phyloP scores from a whole-genome alignment of 257 asterid genomes.

The Solanum bulbocastanum region DNA sequence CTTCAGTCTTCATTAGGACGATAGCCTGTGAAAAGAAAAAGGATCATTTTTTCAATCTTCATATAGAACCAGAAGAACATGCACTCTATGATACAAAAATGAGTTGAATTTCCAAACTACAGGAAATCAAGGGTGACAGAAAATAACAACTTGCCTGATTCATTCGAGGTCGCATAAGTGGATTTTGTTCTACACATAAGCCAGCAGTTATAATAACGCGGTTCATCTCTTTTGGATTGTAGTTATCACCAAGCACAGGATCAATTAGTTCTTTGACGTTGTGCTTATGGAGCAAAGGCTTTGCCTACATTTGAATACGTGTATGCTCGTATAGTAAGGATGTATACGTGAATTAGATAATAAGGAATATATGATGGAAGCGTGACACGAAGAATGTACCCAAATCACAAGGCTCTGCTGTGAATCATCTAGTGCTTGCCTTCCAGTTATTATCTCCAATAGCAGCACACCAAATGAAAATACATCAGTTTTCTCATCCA shows the following conservation, averaged over 20 bases:
- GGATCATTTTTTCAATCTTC: not conserved
- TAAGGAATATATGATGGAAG: not conserved
- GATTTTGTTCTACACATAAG: slow-evolving; percentile 34
- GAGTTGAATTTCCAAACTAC: not conserved
- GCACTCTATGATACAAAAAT: not conserved
- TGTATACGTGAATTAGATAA: not conserved
- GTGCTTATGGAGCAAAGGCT: slow-evolving; percentile 43
- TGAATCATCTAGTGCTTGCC: slow-evolving; percentile 47
- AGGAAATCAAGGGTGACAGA: not conserved
- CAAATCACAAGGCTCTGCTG: slow-evolving; percentile 53
- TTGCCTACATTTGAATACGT: slow-evolving; percentile 30
- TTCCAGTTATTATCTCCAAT: slow-evolving; percentile 55
- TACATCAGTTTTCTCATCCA: slow-evolving; percentile 73
- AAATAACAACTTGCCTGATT: slow-evolving; percentile 34
- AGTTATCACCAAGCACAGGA: slow-evolving; percentile 33
- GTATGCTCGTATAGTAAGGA: not conserved
- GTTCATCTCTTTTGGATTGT: slow-evolving; percentile 28
- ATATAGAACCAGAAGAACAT: not conserved
- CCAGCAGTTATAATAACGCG: slow-evolving; percentile 41
- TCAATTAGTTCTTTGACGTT: slow-evolving; percentile 29
- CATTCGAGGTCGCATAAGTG: slow-evolving; percentile 56
- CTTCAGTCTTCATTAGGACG: slow-evolving; percentile 14
- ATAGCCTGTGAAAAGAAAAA: slow-evolving; percentile 18
- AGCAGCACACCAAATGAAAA: slow-evolving; percentile 65
- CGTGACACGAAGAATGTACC: slow-evolving; percentile 22